Percentiles rank a stretch among this genome's conserved stretches.
These are phyloP conservation scores for Piromyces finnis DNA, from an alignment of 192 early-diverging fungal species.

Conservation along the genomic window DNA sequence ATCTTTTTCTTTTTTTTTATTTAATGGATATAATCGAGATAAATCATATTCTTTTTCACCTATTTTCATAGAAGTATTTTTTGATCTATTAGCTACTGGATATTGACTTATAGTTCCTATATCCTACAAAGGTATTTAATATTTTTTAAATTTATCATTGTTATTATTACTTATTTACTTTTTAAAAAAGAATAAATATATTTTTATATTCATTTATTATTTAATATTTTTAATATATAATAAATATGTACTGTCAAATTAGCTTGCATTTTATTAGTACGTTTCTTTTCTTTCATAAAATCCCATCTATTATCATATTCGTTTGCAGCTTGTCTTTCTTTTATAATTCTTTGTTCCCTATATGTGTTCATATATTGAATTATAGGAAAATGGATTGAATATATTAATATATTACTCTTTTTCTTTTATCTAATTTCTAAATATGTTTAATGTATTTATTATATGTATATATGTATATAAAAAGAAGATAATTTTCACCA, in stretches of 20 bases:
- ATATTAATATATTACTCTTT: no score
- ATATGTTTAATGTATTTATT: no score
- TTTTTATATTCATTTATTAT: no score
- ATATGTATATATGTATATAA: no score
- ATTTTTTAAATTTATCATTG: neutral
- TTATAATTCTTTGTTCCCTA: no score
- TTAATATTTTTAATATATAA: no score
- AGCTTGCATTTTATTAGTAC: neutral
- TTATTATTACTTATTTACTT: no score
- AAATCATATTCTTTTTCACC: neutral
- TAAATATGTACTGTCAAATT: neutral
- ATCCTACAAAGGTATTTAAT: neutral
- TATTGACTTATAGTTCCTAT: neutral
- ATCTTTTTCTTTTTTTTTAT: neutral
- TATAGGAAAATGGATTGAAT: no score
- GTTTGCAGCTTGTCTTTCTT: neutral
- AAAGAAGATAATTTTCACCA: no score
- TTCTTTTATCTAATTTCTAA: no score
- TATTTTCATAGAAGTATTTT: neutral
- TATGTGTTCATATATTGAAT: no score
- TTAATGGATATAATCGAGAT: neutral
- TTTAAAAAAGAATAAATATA: no score
- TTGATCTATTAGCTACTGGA: neutral
- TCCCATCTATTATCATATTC: neutral
- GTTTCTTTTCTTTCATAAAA: neutral